phyloP scores from a whole-genome alignment of 2,329 filamentous ascomycete genomes.

The Ascochyta rabiei region DNA sequence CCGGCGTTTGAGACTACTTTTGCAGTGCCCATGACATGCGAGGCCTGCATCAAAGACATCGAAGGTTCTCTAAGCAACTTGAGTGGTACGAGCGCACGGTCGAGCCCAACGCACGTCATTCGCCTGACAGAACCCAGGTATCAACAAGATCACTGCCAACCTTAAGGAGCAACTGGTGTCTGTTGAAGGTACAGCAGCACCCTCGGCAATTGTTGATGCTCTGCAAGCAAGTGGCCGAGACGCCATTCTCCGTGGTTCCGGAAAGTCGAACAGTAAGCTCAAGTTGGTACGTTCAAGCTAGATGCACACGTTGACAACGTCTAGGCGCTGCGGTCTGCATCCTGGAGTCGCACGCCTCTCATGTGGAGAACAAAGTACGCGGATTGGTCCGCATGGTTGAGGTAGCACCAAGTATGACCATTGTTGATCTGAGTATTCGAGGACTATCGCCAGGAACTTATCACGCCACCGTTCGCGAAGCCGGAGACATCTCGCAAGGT shows the following conservation, averaged over 20 bases:
- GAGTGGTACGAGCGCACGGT: conserved; percentile 56
- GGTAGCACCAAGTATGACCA: conserved; percentile 75
- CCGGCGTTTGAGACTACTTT: conserved; percentile 76
- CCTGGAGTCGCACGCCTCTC: conserved; percentile 77
- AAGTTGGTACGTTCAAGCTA: conserved; percentile 2
- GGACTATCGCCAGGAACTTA: conserved; percentile 84
- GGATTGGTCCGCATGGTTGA: conserved; percentile 94
- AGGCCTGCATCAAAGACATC: conserved; percentile 85
- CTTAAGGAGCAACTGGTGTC: conserved; percentile 82
- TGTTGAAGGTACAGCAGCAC: conserved; percentile 87
- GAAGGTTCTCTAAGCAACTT: conserved; percentile 78
- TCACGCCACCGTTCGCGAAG: conserved; percentile 81
- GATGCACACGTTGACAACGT: conserved; percentile 7
- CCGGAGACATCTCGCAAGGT: conserved; percentile 83
- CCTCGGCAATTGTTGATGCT: conserved; percentile 84
- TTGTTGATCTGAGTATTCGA: conserved; percentile 85
- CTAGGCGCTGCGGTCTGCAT: conserved; percentile 88
- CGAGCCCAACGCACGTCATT: conserved; percentile 29
- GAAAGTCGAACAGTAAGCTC: conserved; percentile 78
- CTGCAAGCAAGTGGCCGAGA: conserved; percentile 91
- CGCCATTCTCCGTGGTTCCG: conserved; percentile 90
- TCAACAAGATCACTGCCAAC: conserved; percentile 81
- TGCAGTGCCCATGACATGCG: conserved; percentile 91
- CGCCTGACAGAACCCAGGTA: conserved; percentile 60
- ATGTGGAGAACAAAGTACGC: conserved; percentile 71